These are phyloP conservation scores for Eutypa lata DNA, from an alignment of 2,329 filamentous ascomycete species.

Conservation along the genomic window DNA sequence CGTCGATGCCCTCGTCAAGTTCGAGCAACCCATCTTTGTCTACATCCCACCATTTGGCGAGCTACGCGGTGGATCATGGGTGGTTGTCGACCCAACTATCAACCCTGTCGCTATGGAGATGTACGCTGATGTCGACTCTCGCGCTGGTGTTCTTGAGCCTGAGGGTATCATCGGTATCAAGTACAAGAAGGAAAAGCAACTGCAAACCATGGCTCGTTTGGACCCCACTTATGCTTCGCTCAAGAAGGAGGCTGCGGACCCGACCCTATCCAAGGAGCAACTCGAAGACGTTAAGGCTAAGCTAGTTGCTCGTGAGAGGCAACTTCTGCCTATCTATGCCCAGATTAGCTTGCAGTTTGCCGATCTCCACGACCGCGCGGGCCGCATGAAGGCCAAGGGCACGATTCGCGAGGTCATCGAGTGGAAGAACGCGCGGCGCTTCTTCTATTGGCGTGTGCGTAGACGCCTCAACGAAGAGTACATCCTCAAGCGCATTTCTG, in stretches of 20 bases:
- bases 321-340: constrained; percentile 85
- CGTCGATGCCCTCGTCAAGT: constrained; percentile 96
- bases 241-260: constrained; percentile 71
- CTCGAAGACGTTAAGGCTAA: constrained; percentile 76
- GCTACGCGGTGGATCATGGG: constrained; percentile 98
- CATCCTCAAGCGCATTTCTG: constrained; percentile 83
- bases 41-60: constrained; percentile 98
- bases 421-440: constrained; percentile 87
- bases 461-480: constrained; percentile 96
- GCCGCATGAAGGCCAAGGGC: constrained; percentile 97
- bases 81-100: constrained; percentile 97
- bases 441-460: constrained; percentile 99
- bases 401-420: constrained; percentile 79
- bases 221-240: constrained; percentile 81
- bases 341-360: constrained; percentile 97
- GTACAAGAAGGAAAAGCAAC: constrained; percentile 94
- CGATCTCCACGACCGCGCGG: constrained; percentile 93
- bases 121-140: constrained; percentile 94
- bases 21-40: constrained; percentile 96
- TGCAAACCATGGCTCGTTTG: constrained; percentile 94
- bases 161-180: constrained; percentile 99
- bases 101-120: constrained; percentile 98
- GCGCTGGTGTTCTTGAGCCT: constrained; percentile 94
- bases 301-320: constrained; percentile 82
- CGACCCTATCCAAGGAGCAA: constrained; percentile 68